These are phyloP conservation scores for Plasmodium chabaudi DNA, from an alignment of 169 alveolate genomes.

Conservation along the genomic window DNA sequence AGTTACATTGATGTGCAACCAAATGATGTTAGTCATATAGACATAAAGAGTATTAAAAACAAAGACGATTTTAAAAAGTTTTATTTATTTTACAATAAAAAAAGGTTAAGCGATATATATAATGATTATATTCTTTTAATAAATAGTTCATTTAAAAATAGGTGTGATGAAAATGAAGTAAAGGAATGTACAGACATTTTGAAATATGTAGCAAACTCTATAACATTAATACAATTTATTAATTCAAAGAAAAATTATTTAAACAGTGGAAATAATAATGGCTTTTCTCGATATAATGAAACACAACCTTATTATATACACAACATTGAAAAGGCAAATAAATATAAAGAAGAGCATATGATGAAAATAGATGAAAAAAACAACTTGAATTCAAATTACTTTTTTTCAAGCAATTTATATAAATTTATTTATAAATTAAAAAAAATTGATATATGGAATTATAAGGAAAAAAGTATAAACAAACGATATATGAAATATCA, in stretches of 20 bases:
- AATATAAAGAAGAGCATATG: constrained; percentile 39
- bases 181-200: constrained; percentile 16
- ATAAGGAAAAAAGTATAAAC: constrained; percentile 25
- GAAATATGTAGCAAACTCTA: constrained; percentile 12
- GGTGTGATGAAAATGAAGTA: constrained; percentile 30
- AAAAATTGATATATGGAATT: constrained; percentile 70
- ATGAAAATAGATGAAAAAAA: constrained; percentile 2
- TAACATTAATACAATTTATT: constrained; percentile 27
- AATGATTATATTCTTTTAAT: constrained; percentile 29
- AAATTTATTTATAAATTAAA: constrained; percentile 32
- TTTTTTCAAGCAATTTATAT: constrained; percentile 25
- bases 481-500: constrained; percentile 16
- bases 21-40: not conserved
- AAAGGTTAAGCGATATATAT: not conserved
- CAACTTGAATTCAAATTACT: constrained; percentile 2
- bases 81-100: constrained; percentile 14
- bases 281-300: not conserved
- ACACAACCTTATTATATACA: constrained; percentile 56
- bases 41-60: constrained; percentile 31
- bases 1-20: no score
- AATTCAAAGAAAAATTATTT: not conserved
- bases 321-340: constrained; percentile 38
- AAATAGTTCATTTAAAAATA: constrained; percentile 7
- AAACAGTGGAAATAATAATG: not conserved
- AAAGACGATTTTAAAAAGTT: constrained; percentile 21